phyloP scores from a whole-genome alignment of 1,284 basidiomycete species.

The Ganoderma meredithae region DNA sequence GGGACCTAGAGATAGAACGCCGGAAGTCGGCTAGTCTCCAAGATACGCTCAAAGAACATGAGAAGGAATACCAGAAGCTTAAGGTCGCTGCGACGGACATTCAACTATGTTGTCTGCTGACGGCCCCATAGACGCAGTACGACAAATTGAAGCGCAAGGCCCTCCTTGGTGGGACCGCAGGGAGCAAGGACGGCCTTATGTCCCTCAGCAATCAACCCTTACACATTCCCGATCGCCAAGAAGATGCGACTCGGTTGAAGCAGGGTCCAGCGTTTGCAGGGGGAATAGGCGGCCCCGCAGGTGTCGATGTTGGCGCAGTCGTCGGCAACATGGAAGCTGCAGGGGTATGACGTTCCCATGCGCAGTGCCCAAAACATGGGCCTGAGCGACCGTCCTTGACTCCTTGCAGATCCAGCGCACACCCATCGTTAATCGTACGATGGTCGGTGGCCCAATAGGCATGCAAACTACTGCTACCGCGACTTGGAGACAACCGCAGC shows the following conservation, averaged over 20 bases:
- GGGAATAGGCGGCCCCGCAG: constrained; percentile 22
- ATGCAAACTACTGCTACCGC: constrained; percentile 23
- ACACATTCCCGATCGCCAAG: constrained; percentile 27
- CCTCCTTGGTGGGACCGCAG: constrained; percentile 54
- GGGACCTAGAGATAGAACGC: constrained; percentile 80
- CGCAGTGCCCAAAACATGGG: not conserved
- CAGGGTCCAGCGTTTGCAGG: constrained; percentile 31
- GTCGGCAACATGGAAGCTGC: constrained; percentile 76
- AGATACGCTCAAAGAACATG: constrained; percentile 75
- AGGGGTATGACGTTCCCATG: constrained; percentile 52
- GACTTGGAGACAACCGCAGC: constrained; percentile 41
- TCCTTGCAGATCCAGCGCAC: constrained; percentile 73
- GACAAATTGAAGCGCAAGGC: constrained; percentile 83
- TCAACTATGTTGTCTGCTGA: not conserved
- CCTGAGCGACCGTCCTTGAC: not conserved
- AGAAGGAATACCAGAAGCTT: constrained; percentile 87
- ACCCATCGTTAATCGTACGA: constrained; percentile 63
- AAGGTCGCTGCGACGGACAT: constrained; percentile 55
- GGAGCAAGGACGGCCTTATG: constrained; percentile 31
- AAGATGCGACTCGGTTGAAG: constrained; percentile 30
- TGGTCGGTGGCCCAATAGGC: constrained; percentile 34
- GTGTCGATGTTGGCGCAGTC: constrained; percentile 60
- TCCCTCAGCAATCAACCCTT: constrained; percentile 25
- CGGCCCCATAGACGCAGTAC: constrained; percentile 58
- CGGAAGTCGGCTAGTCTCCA: constrained; percentile 76